phyloP scores from a whole-genome alignment of 2,329 filamentous ascomycete species.

The Pseudocercospora vitis region DNA sequence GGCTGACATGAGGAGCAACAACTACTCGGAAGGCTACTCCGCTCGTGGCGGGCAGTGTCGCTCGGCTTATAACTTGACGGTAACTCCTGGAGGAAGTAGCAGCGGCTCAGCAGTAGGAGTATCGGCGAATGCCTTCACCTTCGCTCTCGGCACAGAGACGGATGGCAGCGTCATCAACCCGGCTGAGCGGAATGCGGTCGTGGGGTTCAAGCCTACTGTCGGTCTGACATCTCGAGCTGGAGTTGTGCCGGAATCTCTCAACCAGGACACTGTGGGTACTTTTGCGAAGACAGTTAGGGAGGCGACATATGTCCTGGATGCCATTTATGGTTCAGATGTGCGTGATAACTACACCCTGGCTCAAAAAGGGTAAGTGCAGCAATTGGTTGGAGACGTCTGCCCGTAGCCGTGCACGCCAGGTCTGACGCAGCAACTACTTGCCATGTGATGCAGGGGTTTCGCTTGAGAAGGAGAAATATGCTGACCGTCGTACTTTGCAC shows the following conservation, averaged over 20 bases:
- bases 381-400: too few relatives aligned
- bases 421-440: too few relatives aligned
- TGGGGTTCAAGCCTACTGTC: constrained; percentile 75
- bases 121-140: constrained; percentile 61
- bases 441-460: too few relatives aligned
- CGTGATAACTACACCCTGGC: constrained; percentile 66
- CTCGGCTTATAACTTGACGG: constrained; percentile 67
- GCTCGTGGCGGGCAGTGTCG: constrained; percentile 63
- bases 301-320: constrained; percentile 64
- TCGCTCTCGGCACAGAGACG: constrained; percentile 72
- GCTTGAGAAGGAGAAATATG: too few relatives aligned
- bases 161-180: constrained; percentile 70
- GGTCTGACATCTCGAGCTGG: constrained; percentile 64
- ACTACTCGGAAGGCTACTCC: constrained; percentile 68
- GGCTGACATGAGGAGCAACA: constrained; percentile 68
- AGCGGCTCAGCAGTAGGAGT: constrained; percentile 67
- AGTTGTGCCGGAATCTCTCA: constrained; percentile 62
- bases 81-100: constrained; percentile 68
- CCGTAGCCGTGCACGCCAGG: too few relatives aligned
- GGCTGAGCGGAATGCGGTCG: constrained; percentile 65
- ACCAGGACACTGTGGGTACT: constrained; percentile 68
- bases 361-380: constrained; percentile 55
- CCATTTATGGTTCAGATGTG: constrained; percentile 64
- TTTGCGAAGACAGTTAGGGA: constrained; percentile 70
- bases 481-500: too few relatives aligned